These are phyloP conservation scores for Ottelia alismoides DNA, from an alignment of 106 monocot species.

Conservation along the genomic window DNA sequence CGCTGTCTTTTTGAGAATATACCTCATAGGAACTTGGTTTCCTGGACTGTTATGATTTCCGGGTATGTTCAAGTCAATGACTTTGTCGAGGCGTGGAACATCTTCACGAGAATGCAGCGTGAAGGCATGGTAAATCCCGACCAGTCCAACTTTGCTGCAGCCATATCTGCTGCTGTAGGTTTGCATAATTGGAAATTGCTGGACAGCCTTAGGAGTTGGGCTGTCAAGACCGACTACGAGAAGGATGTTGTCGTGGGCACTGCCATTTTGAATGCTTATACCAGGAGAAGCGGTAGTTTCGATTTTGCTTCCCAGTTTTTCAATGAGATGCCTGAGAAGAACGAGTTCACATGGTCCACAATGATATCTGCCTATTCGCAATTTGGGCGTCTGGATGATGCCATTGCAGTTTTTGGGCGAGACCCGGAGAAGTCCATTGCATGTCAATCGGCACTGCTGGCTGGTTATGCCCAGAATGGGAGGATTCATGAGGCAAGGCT, in stretches of 20 bases:
- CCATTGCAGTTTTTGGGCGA: conserved; percentile 22
- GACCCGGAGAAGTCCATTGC: conserved; percentile 43
- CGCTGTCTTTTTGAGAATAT: conserved; percentile 28
- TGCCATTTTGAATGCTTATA: conserved; percentile 43
- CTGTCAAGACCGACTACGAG: conserved; percentile 40
- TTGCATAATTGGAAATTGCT: conserved; percentile 22
- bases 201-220: conserved; percentile 36
- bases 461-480: conserved; percentile 37
- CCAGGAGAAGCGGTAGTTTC: conserved; percentile 13
- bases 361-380: conserved; percentile 40
- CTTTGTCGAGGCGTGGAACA: conserved; percentile 26
- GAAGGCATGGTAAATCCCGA: conserved; percentile 19
- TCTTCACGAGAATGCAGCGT: conserved; percentile 21
- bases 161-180: conserved; percentile 28
- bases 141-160: conserved; percentile 32
- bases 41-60: conserved; percentile 68
- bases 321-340: conserved; percentile 37
- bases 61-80: conserved; percentile 40
- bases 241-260: conserved; percentile 59
- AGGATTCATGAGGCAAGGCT: conserved; percentile 28
- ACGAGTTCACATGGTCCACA: conserved; percentile 60
- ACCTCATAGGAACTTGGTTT: conserved; percentile 27
- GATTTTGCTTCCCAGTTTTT: conserved; percentile 38
- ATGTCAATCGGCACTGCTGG: conserved; percentile 34
- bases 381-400: conserved; percentile 36